Evolutionary conservation across 176 grass and related monocot genomes (phyloP), one percentile per base, ranked within the genome.

Genomic region (Oryza glaberrima): DNA sequence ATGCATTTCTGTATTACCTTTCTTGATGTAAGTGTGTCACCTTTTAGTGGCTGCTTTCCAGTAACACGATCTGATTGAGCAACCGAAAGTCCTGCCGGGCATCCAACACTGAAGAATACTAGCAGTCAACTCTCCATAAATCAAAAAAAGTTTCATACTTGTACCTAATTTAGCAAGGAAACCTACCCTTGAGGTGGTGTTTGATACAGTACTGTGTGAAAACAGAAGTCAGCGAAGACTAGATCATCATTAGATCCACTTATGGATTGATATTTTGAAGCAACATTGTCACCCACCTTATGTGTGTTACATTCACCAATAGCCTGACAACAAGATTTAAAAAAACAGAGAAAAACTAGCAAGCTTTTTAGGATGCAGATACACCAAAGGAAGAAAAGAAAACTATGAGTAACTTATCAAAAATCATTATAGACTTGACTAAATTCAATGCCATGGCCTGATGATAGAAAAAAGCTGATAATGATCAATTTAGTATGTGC

Each of bases 121-220:
- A 67, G 9, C 17, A 72, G 44, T 86, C 54, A 86, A 52, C 60
- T 74, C 19, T 77, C 66, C 5, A 0, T 22, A 17, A 45, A 43
- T 85, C 32, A 71, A 35, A 83, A 51, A 19, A 66, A 47, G 49
- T 26, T 64, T 35, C 76, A 66, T 11, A 6, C 6, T 35, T 85
- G 75, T 81, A 15, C 61, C 15, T 85, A 48, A 60, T 70, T 81
- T 35, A 77, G 17, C 45, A 79, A 81, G 41, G 72, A 88, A 69
- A 86, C 87, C 26, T 95, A 95, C 95, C 91, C 87, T 77, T 90
- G 71, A 72, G 91, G 78, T 76, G 93, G 89, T 82, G 79, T 40
- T 77, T 95, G 95, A 77, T 98, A 98, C 65, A 98, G 90, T 82
- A 95, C 72, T 52, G 88, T 89, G 73, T 95, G 92, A 88, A 98